These are phyloP conservation scores for Tuctoria greenei DNA, from an alignment of 176 grass and related monocot species.

Conservation along the genomic window DNA sequence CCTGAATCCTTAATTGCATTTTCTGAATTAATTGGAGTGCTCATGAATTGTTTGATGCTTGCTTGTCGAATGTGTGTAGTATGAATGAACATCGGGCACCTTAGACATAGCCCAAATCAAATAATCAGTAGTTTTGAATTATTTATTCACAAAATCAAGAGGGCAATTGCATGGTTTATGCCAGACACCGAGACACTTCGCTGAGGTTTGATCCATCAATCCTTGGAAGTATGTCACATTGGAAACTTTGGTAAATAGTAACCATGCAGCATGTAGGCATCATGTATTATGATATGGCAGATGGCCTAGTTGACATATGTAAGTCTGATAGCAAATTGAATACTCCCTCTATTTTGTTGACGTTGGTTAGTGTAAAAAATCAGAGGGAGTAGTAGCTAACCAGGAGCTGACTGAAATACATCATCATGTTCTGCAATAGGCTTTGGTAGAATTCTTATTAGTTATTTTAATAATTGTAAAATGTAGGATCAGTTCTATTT, in stretches of 20 bases:
- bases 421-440: background rate
- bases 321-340: slow-evolving; percentile 6
- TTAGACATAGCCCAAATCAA: background rate
- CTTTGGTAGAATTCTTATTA: background rate
- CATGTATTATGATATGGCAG: background rate
- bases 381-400: background rate
- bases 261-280: background rate
- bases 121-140: background rate
- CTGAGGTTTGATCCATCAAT: background rate
- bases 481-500: background rate
- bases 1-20: slow-evolving; percentile 11
- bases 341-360: background rate
- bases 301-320: background rate
- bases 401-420: background rate
- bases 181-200: background rate
- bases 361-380: too few species aligned
- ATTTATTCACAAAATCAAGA: background rate
- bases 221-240: slow-evolving; percentile 10
- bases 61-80: background rate
- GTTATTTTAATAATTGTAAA: background rate
- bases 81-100: background rate
- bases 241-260: background rate
- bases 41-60: slow-evolving; percentile 4
- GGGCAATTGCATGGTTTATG: background rate
- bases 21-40: slow-evolving; percentile 13